These are phyloP conservation scores for Talaromyces pinophilus DNA, from an alignment of 2,329 filamentous ascomycete genomes.

Conservation along the genomic window DNA sequence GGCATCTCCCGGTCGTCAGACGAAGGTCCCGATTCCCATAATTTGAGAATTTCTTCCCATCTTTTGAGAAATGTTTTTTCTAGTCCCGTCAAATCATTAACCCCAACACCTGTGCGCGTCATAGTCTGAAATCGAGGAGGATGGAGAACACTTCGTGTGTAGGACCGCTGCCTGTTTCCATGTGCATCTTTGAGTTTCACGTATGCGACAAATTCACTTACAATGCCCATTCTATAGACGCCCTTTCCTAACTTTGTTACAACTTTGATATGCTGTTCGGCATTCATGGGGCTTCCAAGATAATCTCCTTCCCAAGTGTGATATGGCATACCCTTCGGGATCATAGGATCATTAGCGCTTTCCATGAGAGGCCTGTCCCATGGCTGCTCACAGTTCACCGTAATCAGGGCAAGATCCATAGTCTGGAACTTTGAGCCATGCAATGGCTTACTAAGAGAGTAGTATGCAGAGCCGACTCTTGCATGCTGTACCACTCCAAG, in stretches of 20 bases:
- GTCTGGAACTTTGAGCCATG: neutral
- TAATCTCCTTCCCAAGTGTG: neutral
- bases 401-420: neutral
- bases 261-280: neutral
- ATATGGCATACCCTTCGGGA: neutral
- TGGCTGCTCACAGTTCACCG: neutral
- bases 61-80: neutral
- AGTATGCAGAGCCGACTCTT: neutral
- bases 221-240: neutral
- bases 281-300: neutral
- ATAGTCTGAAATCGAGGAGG: neutral
- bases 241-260: neutral
- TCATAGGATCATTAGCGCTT: neutral
- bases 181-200: neutral
- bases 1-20: too few species aligned
- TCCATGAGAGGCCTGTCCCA: neutral
- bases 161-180: neutral
- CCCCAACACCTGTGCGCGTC: neutral
- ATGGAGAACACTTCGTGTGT: neutral
- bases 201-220: neutral
- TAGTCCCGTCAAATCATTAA: neutral
- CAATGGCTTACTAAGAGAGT: neutral
- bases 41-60: neutral
- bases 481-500: neutral
- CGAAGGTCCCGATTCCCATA: too few species aligned